Base-by-base conservation (phyloP, 768 basidiomycete genomes). In the Crassisporium funariophilum region DNA sequence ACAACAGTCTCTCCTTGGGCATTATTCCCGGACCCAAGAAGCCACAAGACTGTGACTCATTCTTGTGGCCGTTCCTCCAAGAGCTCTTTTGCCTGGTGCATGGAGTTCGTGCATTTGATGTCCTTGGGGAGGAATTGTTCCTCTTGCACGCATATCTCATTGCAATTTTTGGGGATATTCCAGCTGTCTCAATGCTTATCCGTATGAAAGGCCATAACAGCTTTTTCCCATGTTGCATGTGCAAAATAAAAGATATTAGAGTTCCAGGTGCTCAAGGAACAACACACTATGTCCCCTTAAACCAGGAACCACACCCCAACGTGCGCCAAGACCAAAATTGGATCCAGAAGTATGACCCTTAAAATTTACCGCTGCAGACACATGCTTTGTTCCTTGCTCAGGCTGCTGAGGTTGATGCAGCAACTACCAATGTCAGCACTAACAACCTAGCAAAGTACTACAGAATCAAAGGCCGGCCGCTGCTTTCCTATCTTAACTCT, bases 1-100 rank as follows among this genome's bases (percentile, higher is more conserved):
- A 64, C 4, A 42, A 75, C 29, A 56, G 76, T 4, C 37, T 79
- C 2, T 63, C 61, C 21, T 33, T 76, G 7, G 72, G 73, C 10
- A 59, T 76, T 36, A 74, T 80, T 37, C 77, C 75, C 1, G 73
- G 78, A 0, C 77, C 75, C 0, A 65, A 68, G 13, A 69, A 70
- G 29, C 72, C 77, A 0, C 57, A 64, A n/a, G 71, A 77, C 46
- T 22, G 68, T 1, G 67, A 68, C 34, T 79, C 78, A 0, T 80
- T 78, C 41, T 53, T 72, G 0, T 67, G 54, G 36, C 77, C 75
- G 0, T 41, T 73, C 4, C 51, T 73, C 1, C 47, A 72, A n/a
- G 75, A 79, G 46, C 49, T 69, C 4, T 20, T 66, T 0, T 38
- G 57, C 10, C 64, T 77, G 0, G 65, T 62, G 0, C 11, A 45